These are phyloP conservation scores for Stephania yunnanensis DNA, from an alignment of 164 flowering plant genomes.

Conservation along the genomic window DNA sequence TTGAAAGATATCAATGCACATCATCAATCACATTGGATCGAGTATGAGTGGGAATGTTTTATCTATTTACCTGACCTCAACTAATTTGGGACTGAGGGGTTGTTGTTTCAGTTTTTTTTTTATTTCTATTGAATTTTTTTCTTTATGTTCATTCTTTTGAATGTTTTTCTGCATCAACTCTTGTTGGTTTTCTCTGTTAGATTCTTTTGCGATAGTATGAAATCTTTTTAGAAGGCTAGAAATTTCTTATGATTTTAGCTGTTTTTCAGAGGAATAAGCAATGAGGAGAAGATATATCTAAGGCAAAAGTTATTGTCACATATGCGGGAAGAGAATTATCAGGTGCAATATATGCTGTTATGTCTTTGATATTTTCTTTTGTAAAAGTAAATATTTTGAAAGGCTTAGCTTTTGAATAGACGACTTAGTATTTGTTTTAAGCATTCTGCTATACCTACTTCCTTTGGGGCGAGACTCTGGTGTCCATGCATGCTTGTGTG, in stretches of 20 bases:
- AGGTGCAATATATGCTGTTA: constrained; percentile 36
- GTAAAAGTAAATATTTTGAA: not conserved
- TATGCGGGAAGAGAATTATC: constrained; percentile 77
- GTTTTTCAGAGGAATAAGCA: constrained; percentile 69
- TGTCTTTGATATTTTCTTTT: not conserved
- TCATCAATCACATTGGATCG: too few relatives aligned
- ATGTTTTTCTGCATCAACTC: not conserved
- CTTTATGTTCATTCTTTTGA: not conserved
- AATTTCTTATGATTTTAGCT: not conserved
- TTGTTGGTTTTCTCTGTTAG: not conserved
- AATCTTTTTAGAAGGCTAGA: not conserved
- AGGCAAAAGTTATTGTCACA: constrained; percentile 67
- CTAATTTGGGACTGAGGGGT: too few relatives aligned
- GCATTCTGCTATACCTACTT: not conserved
- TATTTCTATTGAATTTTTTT: not conserved
- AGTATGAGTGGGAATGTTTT: too few relatives aligned
- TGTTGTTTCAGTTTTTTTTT: not conserved
- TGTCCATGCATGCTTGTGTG: not conserved
- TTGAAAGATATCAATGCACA: too few relatives aligned
- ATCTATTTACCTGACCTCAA: too few relatives aligned
- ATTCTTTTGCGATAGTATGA: not conserved
- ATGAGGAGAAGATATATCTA: constrained; percentile 79
- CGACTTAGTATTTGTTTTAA: not conserved
- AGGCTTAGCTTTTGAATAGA: not conserved
- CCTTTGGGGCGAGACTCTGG: not conserved